A percentile compares a stretch with the other conserved stretches of the same genome.
phyloP scores from a whole-genome alignment of 352 stramenopile genomes.

The Globisporangium cylindrosporum region DNA sequence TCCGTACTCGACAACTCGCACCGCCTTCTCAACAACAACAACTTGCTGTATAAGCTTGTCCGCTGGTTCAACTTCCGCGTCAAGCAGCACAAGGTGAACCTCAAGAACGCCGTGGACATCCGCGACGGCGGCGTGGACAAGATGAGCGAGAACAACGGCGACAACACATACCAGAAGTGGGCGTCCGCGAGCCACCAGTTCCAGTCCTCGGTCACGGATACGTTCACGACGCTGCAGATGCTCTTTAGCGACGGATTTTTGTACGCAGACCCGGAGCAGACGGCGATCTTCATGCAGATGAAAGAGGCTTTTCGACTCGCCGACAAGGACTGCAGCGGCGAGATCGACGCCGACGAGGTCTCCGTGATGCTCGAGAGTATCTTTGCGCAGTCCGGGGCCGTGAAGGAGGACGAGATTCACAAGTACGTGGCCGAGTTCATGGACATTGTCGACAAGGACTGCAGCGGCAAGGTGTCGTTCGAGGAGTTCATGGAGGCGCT shows the following conservation, averaged over 20 bases:
- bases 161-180: conserved; percentile 44
- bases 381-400: conserved; percentile 69
- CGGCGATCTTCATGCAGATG: conserved; percentile 86
- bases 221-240: conserved; percentile 68
- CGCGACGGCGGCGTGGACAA: conserved; percentile 28
- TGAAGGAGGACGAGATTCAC: conserved; percentile 68
- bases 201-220: conserved; percentile 47
- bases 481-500: conserved; percentile 80
- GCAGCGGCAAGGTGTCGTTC: conserved; percentile 71
- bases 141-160: conserved; percentile 16
- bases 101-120: conserved; percentile 47
- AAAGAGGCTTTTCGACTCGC: conserved; percentile 80
- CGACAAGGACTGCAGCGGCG: conserved; percentile 76
- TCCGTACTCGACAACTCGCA: conserved; percentile 54
- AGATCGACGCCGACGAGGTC: conserved; percentile 80
- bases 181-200: conserved; percentile 50
- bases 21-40: conserved; percentile 81
- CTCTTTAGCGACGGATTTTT: conserved; percentile 74
- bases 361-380: conserved; percentile 73
- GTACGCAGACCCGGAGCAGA: conserved; percentile 78
- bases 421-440: conserved; percentile 78
- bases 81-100: conserved; percentile 40
- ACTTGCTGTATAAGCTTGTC: conserved; percentile 76
- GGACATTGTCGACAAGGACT: conserved; percentile 61
- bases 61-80: conserved; percentile 75